Conservation (phyloP, 2,329 filamentous ascomycete species). For the Aspergillus oerlinghausenensis region DNA sequence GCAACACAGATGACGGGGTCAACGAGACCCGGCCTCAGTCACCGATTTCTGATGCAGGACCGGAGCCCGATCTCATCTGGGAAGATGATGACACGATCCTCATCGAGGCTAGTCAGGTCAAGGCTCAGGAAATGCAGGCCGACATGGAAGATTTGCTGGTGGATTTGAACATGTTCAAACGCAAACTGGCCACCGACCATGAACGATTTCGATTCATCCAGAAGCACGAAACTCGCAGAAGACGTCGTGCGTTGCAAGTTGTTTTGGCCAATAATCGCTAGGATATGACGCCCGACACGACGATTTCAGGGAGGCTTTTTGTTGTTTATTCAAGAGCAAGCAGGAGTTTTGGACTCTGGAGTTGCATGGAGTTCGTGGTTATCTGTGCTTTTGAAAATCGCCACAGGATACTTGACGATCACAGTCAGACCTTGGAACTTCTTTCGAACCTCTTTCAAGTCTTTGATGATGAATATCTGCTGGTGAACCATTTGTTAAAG, state of each 20-base stretch:
- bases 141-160: constrained; percentile 78
- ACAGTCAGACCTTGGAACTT: neutral
- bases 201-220: constrained; percentile 34
- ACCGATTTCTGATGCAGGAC: constrained; percentile 23
- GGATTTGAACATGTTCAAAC: constrained; percentile 74
- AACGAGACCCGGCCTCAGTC: constrained; percentile 35
- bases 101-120: constrained; percentile 38
- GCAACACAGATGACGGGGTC: constrained; percentile 47
- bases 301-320: constrained; percentile 6
- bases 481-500: neutral
- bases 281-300: neutral
- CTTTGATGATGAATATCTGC: neutral
- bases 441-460: neutral
- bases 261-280: constrained; percentile 27
- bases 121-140: constrained; percentile 66
- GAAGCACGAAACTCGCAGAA: constrained; percentile 19
- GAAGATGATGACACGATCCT: constrained; percentile 52
- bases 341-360: neutral
- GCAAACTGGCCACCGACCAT: constrained; percentile 77
- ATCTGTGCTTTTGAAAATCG: neutral
- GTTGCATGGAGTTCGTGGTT: neutral
- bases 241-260: constrained; percentile 28
- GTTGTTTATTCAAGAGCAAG: neutral
- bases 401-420: neutral
- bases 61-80: constrained; percentile 37